phyloP scores from a whole-genome alignment of 345 rosid genomes.

The Pugionium cornutum region DNA sequence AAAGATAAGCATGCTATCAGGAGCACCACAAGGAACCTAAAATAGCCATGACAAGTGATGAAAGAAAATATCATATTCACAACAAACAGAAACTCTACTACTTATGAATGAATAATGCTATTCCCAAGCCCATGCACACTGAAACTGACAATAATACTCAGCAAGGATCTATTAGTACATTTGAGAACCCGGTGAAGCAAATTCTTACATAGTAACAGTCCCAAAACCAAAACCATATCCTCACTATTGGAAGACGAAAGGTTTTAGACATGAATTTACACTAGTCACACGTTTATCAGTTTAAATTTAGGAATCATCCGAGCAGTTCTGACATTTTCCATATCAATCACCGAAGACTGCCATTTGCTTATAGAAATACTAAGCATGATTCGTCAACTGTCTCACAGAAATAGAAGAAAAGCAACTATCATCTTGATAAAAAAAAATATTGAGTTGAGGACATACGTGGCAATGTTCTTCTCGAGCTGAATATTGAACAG shows the following conservation, averaged over 20 bases:
- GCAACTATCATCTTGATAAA: background rate
- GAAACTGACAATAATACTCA: conserved; percentile 1
- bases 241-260: background rate
- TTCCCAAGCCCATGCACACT: conserved; percentile 6
- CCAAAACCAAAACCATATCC: background rate
- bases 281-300: conserved; percentile 1
- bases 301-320: background rate
- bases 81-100: conserved; percentile 1
- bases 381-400: background rate
- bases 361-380: background rate
- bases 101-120: conserved; percentile 10
- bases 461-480: conserved; percentile 93
- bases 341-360: background rate
- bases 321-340: background rate
- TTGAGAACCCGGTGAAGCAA: conserved; percentile 6
- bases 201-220: conserved; percentile 11
- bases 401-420: conserved; percentile 4
- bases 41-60: conserved; percentile 32
- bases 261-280: background rate
- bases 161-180: background rate
- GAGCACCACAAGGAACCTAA: conserved; percentile 83
- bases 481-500: conserved; percentile 86
- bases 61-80: conserved; percentile 14
- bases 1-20: conserved; percentile 79
- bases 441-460: conserved; percentile 18